Base-by-base conservation (phyloP, 331 rosid species). In the Acacia concinna region DNA sequence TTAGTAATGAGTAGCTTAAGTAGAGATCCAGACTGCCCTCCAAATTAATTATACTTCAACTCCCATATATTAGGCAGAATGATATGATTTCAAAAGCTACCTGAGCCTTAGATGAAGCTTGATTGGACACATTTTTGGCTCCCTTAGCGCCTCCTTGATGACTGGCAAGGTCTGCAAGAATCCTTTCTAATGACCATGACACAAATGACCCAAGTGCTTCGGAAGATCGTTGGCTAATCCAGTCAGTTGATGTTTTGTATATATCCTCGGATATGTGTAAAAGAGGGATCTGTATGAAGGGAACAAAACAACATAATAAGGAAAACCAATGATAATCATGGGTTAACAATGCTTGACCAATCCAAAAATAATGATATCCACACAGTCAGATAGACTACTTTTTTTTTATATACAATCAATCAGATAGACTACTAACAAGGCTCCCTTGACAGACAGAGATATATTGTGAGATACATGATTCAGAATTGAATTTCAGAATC, bases 151-250 rank as follows among this genome's bases (percentile, higher is more conserved):
- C 78, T 84, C 86, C 87, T 35, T 81, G 90, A 72, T 91, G 93
- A 84, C 20, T 80, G 63, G 85, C 78, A 66, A 89, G 75, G 87
- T 91, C 97, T 49, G 75, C 84, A 67, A 89, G 83, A 80, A 87
- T 83, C 82, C 87, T 83, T 35, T 89, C 97, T 66, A 89, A 81
- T 20, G 84, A 86, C 97, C 91, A 91, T 27, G 80, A 69, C 82
- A 87, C 83, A 62, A 87, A 89, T 43, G 88, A 82, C 68, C 85
- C 85, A 81, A 91, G 90, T 2, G 89, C 89, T 54, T 91, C 97
- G 9, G 77, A 44, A 52, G 91, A 85, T 49, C 82, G 81, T 62
- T 80, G 78, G 78, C 87, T 30, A 68, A 91, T 89, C 97, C 97
- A 91, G 27, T 91, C 92, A 35, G 77, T 73, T 4, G 93, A 87